Base-by-base conservation (phyloP, 2,329 filamentous ascomycete genomes). In the Clonostachys byssicola region DNA sequence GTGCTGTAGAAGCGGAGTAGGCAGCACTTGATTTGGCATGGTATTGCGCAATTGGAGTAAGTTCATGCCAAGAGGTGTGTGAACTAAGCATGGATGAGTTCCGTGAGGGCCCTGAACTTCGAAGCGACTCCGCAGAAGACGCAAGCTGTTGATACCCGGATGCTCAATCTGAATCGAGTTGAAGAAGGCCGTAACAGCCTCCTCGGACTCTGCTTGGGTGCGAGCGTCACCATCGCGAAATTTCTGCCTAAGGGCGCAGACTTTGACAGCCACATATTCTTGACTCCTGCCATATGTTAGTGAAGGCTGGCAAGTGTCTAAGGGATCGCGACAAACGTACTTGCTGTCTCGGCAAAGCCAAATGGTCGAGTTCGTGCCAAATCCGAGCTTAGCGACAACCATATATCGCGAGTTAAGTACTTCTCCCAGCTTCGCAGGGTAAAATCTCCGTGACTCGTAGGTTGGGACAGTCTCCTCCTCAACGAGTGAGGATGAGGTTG, bases 1-100 rank as follows among this genome's bases (percentile, higher is more conserved):
- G 36, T 51, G 52, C 39, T 60, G 57, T 35, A 64, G 46, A 6
- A 60, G 47, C 6, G 45, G 47, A 40, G 56, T 56, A 2, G 50
- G 47, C 9, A 63, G 51, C 30, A 43, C 48, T 40, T 56, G 53
- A 13, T 50, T 54, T 16, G 56, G 53, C 13, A 59, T 51, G 20
- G 45, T 45, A 23, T 49, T 33, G 30, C 44, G 47, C 30, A 47
- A 42, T 30, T 49, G 40, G 12, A 41, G 43, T 6, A 46, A 41
- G 16, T 44, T 49, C 47, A 49, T 49, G 17, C 47, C 44, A 20
- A 45, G 47, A 34, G 47, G 47, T 14, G 16, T 34, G 34, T 46
- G 46, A 30, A 49, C 40, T 36, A 44, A 44, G 39, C 47, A 47
- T 6, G 34, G 46, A 41, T 49, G 44, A 14, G 18, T 40, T 12